phyloP scores from a whole-genome alignment of 495 filamentous ascomycete species.

The Aspergillus funiculosus region DNA sequence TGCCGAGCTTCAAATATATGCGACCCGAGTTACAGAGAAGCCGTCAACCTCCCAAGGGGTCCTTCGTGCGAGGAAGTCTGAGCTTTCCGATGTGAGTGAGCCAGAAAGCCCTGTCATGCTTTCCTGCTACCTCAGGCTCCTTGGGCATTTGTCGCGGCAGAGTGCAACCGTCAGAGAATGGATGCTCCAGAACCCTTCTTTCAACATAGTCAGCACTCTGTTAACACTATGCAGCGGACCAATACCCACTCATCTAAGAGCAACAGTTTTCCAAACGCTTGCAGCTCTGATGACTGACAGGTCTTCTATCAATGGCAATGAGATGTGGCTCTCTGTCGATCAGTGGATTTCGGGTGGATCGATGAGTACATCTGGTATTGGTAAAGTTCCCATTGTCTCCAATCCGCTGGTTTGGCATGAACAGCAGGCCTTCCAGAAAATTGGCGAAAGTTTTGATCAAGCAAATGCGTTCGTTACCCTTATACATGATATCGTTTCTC shows the following conservation, averaged over 20 bases:
- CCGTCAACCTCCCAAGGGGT: constrained; percentile 50
- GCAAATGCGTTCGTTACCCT: constrained; percentile 74
- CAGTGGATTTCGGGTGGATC: constrained; percentile 59
- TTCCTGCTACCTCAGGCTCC: constrained; percentile 83
- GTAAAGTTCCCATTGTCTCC: constrained; percentile 34
- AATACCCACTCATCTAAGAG: constrained; percentile 67
- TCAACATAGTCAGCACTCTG: constrained; percentile 59
- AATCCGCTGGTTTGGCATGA: constrained; percentile 44
- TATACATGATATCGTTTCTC: constrained; percentile 60
- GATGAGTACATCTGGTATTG: constrained; percentile 31
- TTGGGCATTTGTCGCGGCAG: constrained; percentile 67
- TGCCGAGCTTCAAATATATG: constrained; percentile 74
- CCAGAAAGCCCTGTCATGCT: constrained; percentile 88
- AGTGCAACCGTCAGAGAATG: constrained; percentile 62
- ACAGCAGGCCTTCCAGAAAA: constrained; percentile 50
- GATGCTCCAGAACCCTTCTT: constrained; percentile 57
- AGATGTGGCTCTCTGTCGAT: constrained; percentile 68
- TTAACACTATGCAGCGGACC: constrained; percentile 62
- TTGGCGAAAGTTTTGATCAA: constrained; percentile 68
- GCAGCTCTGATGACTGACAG: constrained; percentile 63
- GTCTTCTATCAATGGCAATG: constrained; percentile 49
- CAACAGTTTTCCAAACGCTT: constrained; percentile 66
- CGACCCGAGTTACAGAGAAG: constrained; percentile 60
- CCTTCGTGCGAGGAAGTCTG: constrained; percentile 56
- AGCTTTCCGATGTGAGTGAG: constrained; percentile 63